Evolutionary conservation across 345 rosid genomes (phyloP).

Genomic region (Salix caprea): DNA sequence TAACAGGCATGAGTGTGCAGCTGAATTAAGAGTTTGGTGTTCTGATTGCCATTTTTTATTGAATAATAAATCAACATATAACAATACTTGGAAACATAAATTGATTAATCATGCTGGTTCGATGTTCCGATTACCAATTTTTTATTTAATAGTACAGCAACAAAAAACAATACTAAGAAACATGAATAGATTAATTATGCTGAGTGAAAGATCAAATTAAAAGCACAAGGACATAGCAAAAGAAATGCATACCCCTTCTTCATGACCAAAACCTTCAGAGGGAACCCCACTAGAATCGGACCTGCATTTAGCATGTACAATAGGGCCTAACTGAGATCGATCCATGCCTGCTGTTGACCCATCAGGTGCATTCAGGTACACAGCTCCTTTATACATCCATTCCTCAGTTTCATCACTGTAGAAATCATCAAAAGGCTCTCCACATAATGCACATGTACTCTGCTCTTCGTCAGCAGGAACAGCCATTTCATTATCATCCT

Average conservation of each 20-base stretch:
- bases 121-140: background rate
- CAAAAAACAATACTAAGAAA: background rate
- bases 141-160: background rate
- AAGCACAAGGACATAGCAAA: background rate
- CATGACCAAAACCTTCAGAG: slow-evolving; percentile 38
- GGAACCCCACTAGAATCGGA: slow-evolving; percentile 68
- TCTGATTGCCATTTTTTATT: background rate
- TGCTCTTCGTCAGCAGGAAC: slow-evolving; percentile 99
- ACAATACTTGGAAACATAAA: background rate
- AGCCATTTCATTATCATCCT: slow-evolving; percentile 86
- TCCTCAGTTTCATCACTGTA: slow-evolving; percentile 95
- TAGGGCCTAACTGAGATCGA: slow-evolving; percentile 84
- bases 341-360: slow-evolving; percentile 58
- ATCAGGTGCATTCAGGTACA: slow-evolving; percentile 79
- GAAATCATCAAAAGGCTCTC: slow-evolving; percentile 93
- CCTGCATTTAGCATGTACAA: slow-evolving; percentile 98
- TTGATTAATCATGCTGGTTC: background rate
- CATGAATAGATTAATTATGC: too few species aligned
- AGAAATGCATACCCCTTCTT: slow-evolving; percentile 53
- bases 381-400: slow-evolving; percentile 99
- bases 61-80: background rate
- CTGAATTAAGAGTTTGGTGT: background rate
- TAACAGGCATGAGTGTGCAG: background rate
- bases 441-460: slow-evolving; percentile 86
- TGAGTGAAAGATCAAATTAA: background rate